A percentile compares a stretch with the other conserved stretches of the same genome.
phyloP scores from a whole-genome alignment of 768 basidiomycete species.

The Coprinopsis strossmayeri region DNA sequence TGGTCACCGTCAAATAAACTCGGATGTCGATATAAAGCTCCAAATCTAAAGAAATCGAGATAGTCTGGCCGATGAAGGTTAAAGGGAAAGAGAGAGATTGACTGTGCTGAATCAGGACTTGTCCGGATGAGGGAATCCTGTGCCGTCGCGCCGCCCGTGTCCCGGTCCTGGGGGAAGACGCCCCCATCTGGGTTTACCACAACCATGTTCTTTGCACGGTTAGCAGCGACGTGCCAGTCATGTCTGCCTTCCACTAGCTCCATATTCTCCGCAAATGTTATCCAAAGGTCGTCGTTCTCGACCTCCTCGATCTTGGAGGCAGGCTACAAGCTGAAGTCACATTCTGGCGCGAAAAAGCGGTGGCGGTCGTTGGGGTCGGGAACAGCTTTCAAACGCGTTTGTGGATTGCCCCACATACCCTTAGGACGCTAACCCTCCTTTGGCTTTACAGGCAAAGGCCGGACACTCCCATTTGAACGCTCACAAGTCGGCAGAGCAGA shows the following conservation, averaged over 20 bases:
- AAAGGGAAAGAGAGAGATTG: no score
- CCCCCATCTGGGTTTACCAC: no score
- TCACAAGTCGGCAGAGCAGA: conserved; percentile 54
- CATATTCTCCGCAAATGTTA: conserved; percentile 12
- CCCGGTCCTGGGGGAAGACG: neutral
- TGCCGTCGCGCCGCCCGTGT: no score
- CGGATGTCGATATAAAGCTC: no score
- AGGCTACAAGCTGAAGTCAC: conserved; percentile 74
- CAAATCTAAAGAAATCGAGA: no score
- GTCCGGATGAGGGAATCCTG: neutral
- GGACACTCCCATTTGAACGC: conserved; percentile 69
- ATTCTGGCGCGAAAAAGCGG: conserved; percentile 76
- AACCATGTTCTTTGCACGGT: conserved; percentile 20
- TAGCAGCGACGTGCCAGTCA: conserved; percentile 19
- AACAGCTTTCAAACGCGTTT: conserved; percentile 65
- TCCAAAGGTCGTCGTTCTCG: conserved; percentile 46
- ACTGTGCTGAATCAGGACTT: neutral
- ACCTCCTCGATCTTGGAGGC: conserved; percentile 48
- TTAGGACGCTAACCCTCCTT: no score
- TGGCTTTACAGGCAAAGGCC: conserved; percentile 77
- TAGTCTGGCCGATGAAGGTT: no score
- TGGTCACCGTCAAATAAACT: neutral
- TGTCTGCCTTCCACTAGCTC: conserved; percentile 16
- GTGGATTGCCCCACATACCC: no score
- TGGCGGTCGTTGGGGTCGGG: conserved; percentile 68